Evolutionary conservation across 1,139 yeast genomes (phyloP), one percentile per base, ranked within the genome.

Genomic region (Barnettozyma hawaiiensis): DNA sequence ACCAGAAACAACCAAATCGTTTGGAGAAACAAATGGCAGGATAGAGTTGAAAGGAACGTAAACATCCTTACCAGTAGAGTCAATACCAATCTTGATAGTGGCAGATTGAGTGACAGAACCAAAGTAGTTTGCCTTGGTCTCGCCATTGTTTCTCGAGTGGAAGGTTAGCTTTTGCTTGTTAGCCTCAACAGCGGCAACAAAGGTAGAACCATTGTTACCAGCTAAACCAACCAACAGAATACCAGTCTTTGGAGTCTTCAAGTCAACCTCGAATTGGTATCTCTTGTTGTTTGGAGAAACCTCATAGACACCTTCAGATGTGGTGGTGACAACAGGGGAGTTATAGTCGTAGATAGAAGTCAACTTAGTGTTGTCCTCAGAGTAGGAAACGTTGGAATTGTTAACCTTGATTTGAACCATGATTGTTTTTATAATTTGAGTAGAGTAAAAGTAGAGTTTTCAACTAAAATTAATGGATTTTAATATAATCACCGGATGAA

Each of bases 71-170:
- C 96, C 96, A 50, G 74, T 73, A 24, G 65, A 54, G 61, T 89
- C 96, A 49, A 89, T 77, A 58, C 97, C 97, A 41, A 90, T 75
- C 69, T 89, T 89, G 55, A 90, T 71, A 36, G 97, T 90, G 22
- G 96, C 81, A 27, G 95, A 71, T 70, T 90, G 97, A 44, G 97
- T 90, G 47, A 90, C 96, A n/a, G 96, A 86, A 46, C 97, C 97
- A 57, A 78, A 89, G 67, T 89, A 89, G 69, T 89, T 89, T 49
- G 96, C 87, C 62, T 82, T 79, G 42, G 80, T 75, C 36, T 71
- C 71, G 44, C 96, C 95, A 51, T 81, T 37, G 28, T 42, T 85
- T 70, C 87, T 87, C 59, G 85, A 89, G 60, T 85, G 80, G 69
- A 90, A 90, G 42, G 77, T 67, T 50, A 90, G 67, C 51, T 84